Conservation (phyloP, 169 alveolate genomes). For the Plasmodium falciparum region DNA sequence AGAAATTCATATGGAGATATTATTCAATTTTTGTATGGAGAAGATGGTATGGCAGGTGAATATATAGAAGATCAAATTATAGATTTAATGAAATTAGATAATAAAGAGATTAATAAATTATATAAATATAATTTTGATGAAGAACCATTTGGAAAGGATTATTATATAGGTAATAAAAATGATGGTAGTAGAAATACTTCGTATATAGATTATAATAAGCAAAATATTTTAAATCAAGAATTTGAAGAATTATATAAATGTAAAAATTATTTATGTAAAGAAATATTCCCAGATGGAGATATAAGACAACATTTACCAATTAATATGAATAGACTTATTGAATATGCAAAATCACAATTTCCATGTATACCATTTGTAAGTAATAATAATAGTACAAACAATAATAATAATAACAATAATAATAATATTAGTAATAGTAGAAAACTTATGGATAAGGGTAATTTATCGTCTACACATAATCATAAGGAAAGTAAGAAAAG, state of each 20-base stretch:
- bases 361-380: conserved; percentile 78
- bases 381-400: conserved; percentile 32
- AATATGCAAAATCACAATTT: conserved; percentile 94
- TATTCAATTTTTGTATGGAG: conserved; percentile 99
- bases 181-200: conserved; percentile 68
- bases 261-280: conserved; percentile 84
- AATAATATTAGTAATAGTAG: conserved; percentile 10
- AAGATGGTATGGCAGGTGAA: conserved; percentile 99
- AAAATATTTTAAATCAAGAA: conserved; percentile 86
- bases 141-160: conserved; percentile 81
- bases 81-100: conserved; percentile 93
- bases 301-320: conserved; percentile 97
- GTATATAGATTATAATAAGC: conserved; percentile 86
- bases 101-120: conserved; percentile 87
- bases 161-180: conserved; percentile 36
- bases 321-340: conserved; percentile 93
- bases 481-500: conserved; percentile 59
- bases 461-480: conserved; percentile 11
- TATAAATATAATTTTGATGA: conserved; percentile 86
- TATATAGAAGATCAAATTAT: conserved; percentile 98
- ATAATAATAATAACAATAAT: conserved; percentile 79
- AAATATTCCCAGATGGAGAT: conserved; percentile 95
- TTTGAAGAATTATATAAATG: conserved; percentile 83
- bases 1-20: conserved; percentile 97
- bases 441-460: background rate